These are phyloP conservation scores for Lentinula guzmanii DNA, from an alignment of 768 basidiomycete genomes.

Conservation along the genomic window DNA sequence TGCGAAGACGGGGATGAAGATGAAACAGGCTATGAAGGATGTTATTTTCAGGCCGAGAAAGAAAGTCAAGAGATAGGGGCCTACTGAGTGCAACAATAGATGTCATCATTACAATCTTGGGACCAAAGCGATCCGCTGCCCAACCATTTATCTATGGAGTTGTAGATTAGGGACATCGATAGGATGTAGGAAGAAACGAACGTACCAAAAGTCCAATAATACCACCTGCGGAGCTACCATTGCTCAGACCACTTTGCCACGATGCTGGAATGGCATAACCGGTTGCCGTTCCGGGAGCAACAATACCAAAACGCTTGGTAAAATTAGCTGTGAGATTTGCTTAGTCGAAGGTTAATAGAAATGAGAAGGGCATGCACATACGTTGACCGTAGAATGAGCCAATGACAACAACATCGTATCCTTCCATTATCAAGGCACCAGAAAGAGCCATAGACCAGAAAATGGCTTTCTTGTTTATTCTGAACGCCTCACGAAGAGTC, in stretches of 20 bases:
- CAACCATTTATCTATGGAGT: conserved; percentile 8
- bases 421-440: conserved; percentile 18
- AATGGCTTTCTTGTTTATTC: conserved; percentile 16
- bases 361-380: conserved; percentile 2
- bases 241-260: conserved; percentile 17
- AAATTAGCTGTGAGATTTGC: conserved; percentile 7
- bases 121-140: conserved; percentile 16
- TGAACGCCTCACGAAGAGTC: conserved; percentile 14
- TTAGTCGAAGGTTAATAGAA: conserved; percentile 9
- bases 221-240: conserved; percentile 14
- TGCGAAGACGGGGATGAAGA: conserved; percentile 16
- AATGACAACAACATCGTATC: conserved; percentile 18
- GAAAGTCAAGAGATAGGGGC: conserved; percentile 10
- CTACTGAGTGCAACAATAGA: conserved; percentile 13
- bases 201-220: conserved; percentile 14
- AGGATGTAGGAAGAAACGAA: conserved; percentile 1
- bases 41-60: conserved; percentile 8
- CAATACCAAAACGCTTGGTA: conserved; percentile 14
- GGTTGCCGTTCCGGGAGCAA: conserved; percentile 7
- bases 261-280: conserved; percentile 12
- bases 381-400: conserved; percentile 5
- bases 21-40: conserved; percentile 9
- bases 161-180: not conserved
- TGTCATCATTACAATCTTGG: conserved; percentile 13
- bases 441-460: conserved; percentile 17